These are phyloP conservation scores for Delphinella strobiligena DNA, from an alignment of 2,329 filamentous ascomycete species.

Conservation along the genomic window DNA sequence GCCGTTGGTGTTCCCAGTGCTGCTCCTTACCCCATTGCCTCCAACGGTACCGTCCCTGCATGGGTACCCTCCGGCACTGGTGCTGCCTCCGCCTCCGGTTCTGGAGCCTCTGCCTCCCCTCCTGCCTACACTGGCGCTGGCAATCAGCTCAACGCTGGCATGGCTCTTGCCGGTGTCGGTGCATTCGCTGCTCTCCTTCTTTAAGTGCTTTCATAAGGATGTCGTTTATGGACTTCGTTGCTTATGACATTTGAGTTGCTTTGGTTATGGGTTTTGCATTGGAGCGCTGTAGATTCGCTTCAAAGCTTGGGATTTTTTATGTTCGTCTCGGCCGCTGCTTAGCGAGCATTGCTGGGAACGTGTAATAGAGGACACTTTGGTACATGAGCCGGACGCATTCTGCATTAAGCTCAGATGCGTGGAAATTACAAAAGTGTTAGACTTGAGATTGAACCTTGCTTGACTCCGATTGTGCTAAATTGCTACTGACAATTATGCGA, in stretches of 20 bases:
- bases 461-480: too few relatives aligned
- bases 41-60: constrained; percentile 3
- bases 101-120: constrained; percentile 7
- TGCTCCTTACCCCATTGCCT: constrained; percentile 7
- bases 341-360: background rate
- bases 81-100: constrained; percentile 7
- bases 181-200: constrained; percentile 12
- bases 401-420: background rate
- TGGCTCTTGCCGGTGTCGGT: constrained; percentile 12
- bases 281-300: too few relatives aligned
- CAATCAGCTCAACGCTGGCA: constrained; percentile 10
- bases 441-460: background rate
- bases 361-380: background rate
- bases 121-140: constrained; percentile 11
- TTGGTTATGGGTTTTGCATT: too few relatives aligned
- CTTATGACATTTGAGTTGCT: background rate
- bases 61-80: too few relatives aligned
- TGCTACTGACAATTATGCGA: too few relatives aligned
- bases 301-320: background rate
- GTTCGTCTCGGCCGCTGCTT: background rate
- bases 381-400: background rate
- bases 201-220: constrained; percentile 6
- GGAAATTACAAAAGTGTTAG: background rate
- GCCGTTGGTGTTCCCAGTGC: background rate
- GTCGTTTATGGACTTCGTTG: background rate